A percentile compares a stretch with the other conserved stretches of the same genome.
These are phyloP conservation scores for Botryococcus braunii DNA, from an alignment of 163 green algal species.

Conservation along the genomic window DNA sequence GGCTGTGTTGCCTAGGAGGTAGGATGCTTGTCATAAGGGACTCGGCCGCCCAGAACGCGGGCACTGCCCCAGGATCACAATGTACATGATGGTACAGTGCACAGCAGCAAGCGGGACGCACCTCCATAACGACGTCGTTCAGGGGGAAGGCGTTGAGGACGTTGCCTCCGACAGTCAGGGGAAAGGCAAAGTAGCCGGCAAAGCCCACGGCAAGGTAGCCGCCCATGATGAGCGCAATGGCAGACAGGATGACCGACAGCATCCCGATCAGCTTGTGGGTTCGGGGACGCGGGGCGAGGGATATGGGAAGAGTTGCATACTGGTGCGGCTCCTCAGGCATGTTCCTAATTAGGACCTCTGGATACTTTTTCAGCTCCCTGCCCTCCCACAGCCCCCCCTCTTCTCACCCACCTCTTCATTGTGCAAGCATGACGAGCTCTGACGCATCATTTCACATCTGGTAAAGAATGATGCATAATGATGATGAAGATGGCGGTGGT, in stretches of 20 bases:
- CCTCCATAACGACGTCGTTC: slow-evolving; percentile 44
- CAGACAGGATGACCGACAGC: slow-evolving; percentile 38
- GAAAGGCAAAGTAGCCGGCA: slow-evolving; percentile 57
- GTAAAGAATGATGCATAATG: no score
- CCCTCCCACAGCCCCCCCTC: no score
- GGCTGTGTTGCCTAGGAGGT: no score
- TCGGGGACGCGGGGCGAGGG: slow-evolving; percentile 25
- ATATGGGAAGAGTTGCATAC: not conserved
- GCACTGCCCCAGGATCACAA: no score
- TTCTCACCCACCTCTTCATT: no score
- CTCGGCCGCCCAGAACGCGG: no score
- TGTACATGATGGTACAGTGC: not conserved
- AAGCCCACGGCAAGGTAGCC: slow-evolving; percentile 46
- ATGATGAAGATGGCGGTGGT: no score
- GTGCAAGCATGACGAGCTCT: no score
- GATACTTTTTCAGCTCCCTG: slow-evolving; percentile 34
- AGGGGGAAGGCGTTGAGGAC: slow-evolving; percentile 54
- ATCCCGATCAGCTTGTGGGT: slow-evolving; percentile 37
- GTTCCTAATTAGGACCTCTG: slow-evolving; percentile 15
- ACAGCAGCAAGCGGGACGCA: no score
- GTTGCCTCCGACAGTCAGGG: slow-evolving; percentile 41
- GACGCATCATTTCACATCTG: no score
- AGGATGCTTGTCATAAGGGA: no score
- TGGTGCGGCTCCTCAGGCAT: slow-evolving; percentile 23
- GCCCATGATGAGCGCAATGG: slow-evolving; percentile 28